Evolutionary conservation across 441 rosid genomes (phyloP).

Genomic region (Jatropha podagrica): DNA sequence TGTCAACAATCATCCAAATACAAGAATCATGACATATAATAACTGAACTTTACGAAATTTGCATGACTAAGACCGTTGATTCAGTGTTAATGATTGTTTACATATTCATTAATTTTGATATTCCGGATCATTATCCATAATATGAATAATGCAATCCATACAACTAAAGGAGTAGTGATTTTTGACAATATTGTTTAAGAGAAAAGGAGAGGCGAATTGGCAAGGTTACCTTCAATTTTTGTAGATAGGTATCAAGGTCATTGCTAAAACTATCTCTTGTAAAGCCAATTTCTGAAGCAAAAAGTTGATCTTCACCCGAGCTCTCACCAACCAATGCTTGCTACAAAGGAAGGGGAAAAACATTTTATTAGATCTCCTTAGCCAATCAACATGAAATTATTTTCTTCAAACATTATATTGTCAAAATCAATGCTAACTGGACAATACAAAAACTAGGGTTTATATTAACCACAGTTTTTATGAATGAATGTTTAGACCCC

Average conservation of each 20-base stretch:
- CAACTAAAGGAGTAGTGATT: too few relatives aligned
- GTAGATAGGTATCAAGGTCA: conserved; percentile 68
- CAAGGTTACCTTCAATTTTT: conserved; percentile 66
- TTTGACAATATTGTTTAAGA: not conserved
- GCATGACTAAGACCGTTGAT: not conserved
- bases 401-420: not conserved
- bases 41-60: not conserved
- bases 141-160: not conserved
- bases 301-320: conserved; percentile 73
- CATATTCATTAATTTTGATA: too few relatives aligned
- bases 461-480: not conserved
- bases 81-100: not conserved
- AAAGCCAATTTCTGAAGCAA: conserved; percentile 50
- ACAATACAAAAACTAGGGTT: not conserved
- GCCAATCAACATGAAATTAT: conserved; percentile 13
- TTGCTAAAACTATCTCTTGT: conserved; percentile 53
- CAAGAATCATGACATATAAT: not conserved
- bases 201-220: not conserved
- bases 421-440: not conserved
- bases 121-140: not conserved
- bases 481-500: too few relatives aligned
- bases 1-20: not conserved
- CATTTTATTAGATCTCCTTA: conserved; percentile 19
- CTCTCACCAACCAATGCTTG: conserved; percentile 88
- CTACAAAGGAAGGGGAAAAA: conserved; percentile 36